These are phyloP conservation scores for Raffaelea deltoideospora DNA, from an alignment of 2,329 filamentous ascomycete genomes.

Conservation along the genomic window DNA sequence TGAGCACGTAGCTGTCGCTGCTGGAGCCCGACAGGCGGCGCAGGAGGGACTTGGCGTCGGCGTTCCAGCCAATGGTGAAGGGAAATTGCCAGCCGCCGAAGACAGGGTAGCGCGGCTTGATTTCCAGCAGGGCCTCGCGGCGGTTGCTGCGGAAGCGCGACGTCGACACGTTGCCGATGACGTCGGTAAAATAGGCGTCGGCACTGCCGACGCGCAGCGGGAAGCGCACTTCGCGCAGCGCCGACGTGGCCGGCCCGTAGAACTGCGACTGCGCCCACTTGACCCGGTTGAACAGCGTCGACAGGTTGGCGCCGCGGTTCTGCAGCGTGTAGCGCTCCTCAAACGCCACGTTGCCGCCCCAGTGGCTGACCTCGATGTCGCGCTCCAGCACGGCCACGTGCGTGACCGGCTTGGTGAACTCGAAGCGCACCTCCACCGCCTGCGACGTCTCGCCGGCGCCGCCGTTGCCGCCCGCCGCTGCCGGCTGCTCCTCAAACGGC, in stretches of 20 bases:
- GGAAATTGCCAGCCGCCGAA: constrained; percentile 98
- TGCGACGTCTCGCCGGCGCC: too few species aligned
- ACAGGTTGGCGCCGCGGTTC: constrained; percentile 71
- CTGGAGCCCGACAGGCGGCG: constrained; percentile 47
- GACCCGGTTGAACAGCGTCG: constrained; percentile 58
- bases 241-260: constrained; percentile 61
- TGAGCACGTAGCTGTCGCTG: constrained; percentile 61
- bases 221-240: constrained; percentile 69
- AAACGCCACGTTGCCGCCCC: constrained; percentile 91
- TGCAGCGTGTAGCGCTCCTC: constrained; percentile 85
- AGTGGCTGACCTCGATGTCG: constrained; percentile 91
- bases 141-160: constrained; percentile 68
- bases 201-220: constrained; percentile 65
- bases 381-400: constrained; percentile 69
- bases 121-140: constrained; percentile 69
- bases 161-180: constrained; percentile 93
- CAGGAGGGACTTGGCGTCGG: constrained; percentile 62
- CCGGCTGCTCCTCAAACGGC: constrained; percentile 66
- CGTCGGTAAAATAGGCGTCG: constrained; percentile 88
- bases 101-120: constrained; percentile 89
- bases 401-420: constrained; percentile 84
- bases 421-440: constrained; percentile 70
- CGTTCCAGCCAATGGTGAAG: constrained; percentile 93
- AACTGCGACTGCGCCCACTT: constrained; percentile 60
- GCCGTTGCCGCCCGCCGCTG: too few species aligned